Base-by-base conservation (phyloP, 2,329 filamentous ascomycete species). In the Hypoxylon sp. region DNA sequence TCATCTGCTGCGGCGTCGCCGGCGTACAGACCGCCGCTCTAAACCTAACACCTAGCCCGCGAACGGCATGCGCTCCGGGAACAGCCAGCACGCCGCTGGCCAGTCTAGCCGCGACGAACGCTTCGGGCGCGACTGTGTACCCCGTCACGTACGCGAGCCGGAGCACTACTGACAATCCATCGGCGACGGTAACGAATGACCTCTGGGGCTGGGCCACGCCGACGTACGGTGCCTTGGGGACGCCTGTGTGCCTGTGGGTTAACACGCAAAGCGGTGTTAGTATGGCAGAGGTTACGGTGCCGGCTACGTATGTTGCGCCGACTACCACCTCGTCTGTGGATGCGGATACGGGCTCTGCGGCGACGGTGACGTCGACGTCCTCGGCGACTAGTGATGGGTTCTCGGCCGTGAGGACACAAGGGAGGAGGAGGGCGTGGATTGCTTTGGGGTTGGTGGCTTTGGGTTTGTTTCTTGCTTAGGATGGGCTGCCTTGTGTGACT, bases 221-320 rank as follows among this genome's bases (percentile, higher is more conserved):
- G 52, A 54, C 29, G 19, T 70, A 67, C 35, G 64, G 67, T 53
- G 67, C 60, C 3, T 58, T 52, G 11, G 67, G 67, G 14, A 59
- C 53, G 42, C 67, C 67, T 2, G 35, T 70, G 35, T 70, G 67
- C 35, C 52, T 70, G 22, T 52, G 48, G 39, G 53, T 44, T 11
- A 62, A 70, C 42, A 70, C 63, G 39, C 52, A 19, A 44, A 53
- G 59, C 29, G 59, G 56, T 6, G 67, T 56, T 2, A 35, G 56
- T n/a, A 11, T 70, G 17, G 67, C 59, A 4, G 47, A 70, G 31
- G 67, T 70, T 1, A 70, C 67, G 14, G 67, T 70, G 39, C 55
- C 59, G 4, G 67, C 60, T 5, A 67, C 63, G 5, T 70, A 70
- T 22, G 52, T 63, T 31, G 67, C 56, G 26, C 42, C 63, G 14